Conservation (phyloP, 2,329 filamentous ascomycete species). For the Xylaria arbuscula region DNA sequence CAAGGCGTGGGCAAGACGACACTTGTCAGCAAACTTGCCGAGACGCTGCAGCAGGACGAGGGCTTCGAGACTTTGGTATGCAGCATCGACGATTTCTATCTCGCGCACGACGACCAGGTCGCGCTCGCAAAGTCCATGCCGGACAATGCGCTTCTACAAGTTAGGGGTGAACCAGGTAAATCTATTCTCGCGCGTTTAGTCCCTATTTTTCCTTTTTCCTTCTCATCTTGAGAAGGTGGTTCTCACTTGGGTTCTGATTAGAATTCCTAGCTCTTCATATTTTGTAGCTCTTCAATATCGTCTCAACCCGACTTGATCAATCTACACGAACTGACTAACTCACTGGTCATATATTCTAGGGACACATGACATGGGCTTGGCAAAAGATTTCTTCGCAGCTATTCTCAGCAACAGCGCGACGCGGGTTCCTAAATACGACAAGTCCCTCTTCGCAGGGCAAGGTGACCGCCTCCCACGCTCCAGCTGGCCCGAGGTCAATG, state of each 20-base stretch:
- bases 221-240: not conserved
- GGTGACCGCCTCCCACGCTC: conserved; percentile 76
- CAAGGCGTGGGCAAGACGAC: conserved; percentile 95
- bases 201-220: not conserved
- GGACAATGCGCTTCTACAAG: conserved; percentile 79
- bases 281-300: too few relatives aligned
- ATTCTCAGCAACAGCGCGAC: conserved; percentile 65
- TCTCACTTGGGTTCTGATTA: not conserved
- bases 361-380: conserved; percentile 80
- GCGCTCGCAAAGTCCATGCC: conserved; percentile 73
- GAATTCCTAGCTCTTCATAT: not conserved
- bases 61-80: conserved; percentile 75
- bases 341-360: conserved; percentile 35
- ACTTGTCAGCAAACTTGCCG: conserved; percentile 75
- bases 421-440: conserved; percentile 81
- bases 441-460: conserved; percentile 78
- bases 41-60: conserved; percentile 66
- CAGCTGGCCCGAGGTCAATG: conserved; percentile 71
- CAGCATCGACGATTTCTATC: conserved; percentile 92
- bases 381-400: conserved; percentile 68
- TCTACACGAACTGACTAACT: too few relatives aligned
- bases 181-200: not conserved
- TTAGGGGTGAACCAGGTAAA: conserved; percentile 82
- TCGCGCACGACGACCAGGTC: conserved; percentile 75
- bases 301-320: too few relatives aligned